phyloP scores from a whole-genome alignment of 106 monocot species.

The Posidonia australis region DNA sequence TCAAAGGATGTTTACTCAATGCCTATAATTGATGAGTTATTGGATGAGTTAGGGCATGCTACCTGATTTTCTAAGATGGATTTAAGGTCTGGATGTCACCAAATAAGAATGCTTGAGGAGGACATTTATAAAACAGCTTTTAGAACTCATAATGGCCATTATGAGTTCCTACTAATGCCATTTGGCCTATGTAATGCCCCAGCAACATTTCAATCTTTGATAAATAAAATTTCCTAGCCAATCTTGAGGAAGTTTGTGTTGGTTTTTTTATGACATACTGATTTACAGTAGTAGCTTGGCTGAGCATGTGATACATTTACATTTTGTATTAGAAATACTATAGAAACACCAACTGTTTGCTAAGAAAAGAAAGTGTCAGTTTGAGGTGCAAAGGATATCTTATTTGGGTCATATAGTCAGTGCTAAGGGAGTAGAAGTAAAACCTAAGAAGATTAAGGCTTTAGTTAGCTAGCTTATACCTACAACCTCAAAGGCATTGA shows the following conservation, averaged over 20 bases:
- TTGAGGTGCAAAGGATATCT: too few species aligned
- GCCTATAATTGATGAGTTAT: too few species aligned
- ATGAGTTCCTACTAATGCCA: constrained; percentile 4
- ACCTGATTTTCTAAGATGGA: too few species aligned
- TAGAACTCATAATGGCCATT: background rate
- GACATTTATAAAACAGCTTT: background rate
- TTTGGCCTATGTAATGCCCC: too few species aligned
- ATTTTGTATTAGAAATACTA: background rate
- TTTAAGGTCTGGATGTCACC: too few species aligned
- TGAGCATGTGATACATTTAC: background rate
- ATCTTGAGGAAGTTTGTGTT: too few species aligned
- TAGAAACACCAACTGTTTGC: background rate
- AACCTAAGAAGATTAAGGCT: background rate
- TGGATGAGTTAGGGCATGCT: too few species aligned
- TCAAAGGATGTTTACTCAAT: too few species aligned
- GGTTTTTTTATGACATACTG: too few species aligned
- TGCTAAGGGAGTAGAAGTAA: too few species aligned
- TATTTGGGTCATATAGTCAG: too few species aligned
- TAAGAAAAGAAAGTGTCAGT: background rate
- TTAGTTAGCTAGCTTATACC: background rate
- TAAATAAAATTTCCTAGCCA: background rate
- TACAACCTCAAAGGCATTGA: background rate
- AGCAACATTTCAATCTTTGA: background rate
- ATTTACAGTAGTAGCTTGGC: too few species aligned
- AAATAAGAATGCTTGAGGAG: background rate